Conservation (phyloP, 2,329 filamentous ascomycete genomes). For the Alternaria sp. region DNA sequence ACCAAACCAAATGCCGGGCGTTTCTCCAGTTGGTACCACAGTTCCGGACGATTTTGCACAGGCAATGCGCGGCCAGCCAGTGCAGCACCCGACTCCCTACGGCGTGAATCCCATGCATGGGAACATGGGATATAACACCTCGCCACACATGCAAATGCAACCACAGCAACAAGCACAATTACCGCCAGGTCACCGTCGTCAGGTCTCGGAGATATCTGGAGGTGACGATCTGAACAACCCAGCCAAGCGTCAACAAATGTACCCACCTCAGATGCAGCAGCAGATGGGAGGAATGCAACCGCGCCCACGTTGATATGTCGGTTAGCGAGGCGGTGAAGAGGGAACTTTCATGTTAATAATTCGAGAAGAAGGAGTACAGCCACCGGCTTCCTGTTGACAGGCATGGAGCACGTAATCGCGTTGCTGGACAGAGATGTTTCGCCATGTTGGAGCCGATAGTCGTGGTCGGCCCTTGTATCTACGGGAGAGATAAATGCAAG, state of each 20-base stretch:
- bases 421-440: neutral
- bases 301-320: constrained; percentile 51
- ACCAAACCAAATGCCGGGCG: constrained; percentile 65
- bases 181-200: constrained; percentile 58
- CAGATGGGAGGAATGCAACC: constrained; percentile 62
- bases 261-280: constrained; percentile 54
- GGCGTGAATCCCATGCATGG: constrained; percentile 47
- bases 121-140: constrained; percentile 51
- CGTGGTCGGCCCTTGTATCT: constrained; percentile 15
- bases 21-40: constrained; percentile 63
- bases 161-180: constrained; percentile 39
- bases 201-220: constrained; percentile 69
- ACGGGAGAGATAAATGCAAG: constrained; percentile 4
- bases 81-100: constrained; percentile 50
- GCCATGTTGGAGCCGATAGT: constrained; percentile 4
- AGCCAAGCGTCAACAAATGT: constrained; percentile 68
- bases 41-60: constrained; percentile 59
- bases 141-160: constrained; percentile 52
- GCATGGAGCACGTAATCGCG: constrained; percentile 3
- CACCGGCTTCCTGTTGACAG: constrained; percentile 3
- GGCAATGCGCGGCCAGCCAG: constrained; percentile 51
- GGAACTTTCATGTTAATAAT: neutral
- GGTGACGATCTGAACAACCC: constrained; percentile 61
- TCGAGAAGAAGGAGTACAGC: neutral
- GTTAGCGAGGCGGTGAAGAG: neutral